Percentiles rank a stretch among this genome's conserved stretches.
Evolutionary conservation across 345 rosid genomes (phyloP).

Genomic region (Boechera retrofracta): DNA sequence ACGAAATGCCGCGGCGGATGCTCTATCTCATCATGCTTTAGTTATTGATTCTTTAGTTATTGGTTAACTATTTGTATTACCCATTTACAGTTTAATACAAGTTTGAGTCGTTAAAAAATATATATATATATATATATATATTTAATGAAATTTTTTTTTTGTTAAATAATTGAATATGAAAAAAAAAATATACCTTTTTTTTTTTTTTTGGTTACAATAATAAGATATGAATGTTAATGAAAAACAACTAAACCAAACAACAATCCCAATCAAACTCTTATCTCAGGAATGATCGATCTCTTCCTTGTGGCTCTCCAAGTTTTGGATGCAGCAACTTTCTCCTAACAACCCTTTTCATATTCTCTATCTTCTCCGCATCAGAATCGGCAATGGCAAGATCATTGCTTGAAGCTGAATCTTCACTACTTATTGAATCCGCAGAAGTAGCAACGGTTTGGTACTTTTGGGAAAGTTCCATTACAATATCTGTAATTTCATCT

Average conservation of each 20-base stretch:
- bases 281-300: conserved; percentile 27
- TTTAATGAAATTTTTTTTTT: background rate
- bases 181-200: background rate
- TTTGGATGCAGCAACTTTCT: conserved; percentile 20
- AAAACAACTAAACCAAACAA: background rate
- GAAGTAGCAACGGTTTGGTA: background rate
- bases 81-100: too few relatives aligned
- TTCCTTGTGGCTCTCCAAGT: conserved; percentile 25
- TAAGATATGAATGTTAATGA: background rate
- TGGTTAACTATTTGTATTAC: too few relatives aligned
- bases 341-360: background rate
- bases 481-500: conserved; percentile 13
- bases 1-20: too few relatives aligned
- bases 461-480: background rate
- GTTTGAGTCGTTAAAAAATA: too few relatives aligned
- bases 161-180: background rate
- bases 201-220: background rate
- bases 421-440: background rate
- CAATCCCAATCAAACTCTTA: conserved; percentile 16
- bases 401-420: conserved; percentile 16
- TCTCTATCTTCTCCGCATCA: background rate
- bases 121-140: too few relatives aligned
- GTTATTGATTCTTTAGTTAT: too few relatives aligned
- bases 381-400: background rate
- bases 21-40: too few relatives aligned